These are phyloP conservation scores for Condylostoma magnum DNA, from an alignment of 169 alveolate genomes.

Conservation along the genomic window DNA sequence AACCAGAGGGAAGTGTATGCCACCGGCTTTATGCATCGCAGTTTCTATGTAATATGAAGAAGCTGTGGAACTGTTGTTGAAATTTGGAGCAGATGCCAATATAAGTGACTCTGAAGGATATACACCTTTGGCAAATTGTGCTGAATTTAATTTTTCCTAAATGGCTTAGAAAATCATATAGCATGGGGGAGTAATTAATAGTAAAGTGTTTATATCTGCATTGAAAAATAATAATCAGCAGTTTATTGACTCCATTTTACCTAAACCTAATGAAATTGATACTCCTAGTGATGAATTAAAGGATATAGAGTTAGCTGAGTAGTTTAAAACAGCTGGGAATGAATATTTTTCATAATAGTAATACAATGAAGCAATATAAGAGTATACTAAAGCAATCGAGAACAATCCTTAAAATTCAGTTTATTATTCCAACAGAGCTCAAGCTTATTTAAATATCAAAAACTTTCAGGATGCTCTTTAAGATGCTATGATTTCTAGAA, in stretches of 20 bases:
- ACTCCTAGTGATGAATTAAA: not conserved
- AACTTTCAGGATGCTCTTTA: conserved; percentile 3
- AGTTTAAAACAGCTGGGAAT: conserved; percentile 9
- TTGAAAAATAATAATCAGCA: not conserved
- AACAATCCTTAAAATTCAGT: not conserved
- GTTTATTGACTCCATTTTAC: not conserved
- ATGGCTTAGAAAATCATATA: not conserved
- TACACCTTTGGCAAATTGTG: conserved; percentile 7
- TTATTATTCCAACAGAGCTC: conserved; percentile 17
- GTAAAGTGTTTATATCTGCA: conserved; percentile 19
- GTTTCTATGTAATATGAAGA: not conserved
- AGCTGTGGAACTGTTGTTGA: not conserved
- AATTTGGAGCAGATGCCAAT: not conserved
- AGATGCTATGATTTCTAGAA: conserved; percentile 23
- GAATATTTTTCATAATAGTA: not conserved
- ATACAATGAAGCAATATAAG: not conserved
- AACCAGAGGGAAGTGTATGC: conserved; percentile 10
- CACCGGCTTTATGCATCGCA: conserved; percentile 23
- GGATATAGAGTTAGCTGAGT: conserved; percentile 9
- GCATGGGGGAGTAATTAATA: conserved; percentile 6
- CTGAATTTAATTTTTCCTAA: not conserved
- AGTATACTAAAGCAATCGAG: conserved; percentile 21
- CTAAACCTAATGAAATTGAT: not conserved
- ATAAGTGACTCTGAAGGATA: not conserved
- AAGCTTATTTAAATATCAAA: not conserved